Percentiles rank a stretch among this genome's conserved stretches.
Conservation (phyloP, 2,329 filamentous ascomycete genomes). For the Fusarium pseudocircinatum region DNA sequence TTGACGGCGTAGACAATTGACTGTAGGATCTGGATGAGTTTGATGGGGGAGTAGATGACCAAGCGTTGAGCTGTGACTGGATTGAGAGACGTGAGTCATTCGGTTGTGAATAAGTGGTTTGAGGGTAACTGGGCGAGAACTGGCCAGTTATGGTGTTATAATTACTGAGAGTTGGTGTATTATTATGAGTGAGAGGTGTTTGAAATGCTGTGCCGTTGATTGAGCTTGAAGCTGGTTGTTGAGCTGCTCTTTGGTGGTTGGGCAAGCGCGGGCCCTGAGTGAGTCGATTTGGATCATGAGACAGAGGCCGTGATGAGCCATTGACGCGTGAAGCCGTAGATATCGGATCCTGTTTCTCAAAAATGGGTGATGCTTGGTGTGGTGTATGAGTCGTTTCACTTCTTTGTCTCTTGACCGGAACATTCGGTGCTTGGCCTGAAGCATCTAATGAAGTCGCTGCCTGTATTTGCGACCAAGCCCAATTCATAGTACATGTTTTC, state of each 20-base stretch:
- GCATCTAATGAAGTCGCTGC: constrained; percentile 21
- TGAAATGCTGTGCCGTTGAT: neutral
- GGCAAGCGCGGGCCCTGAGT: neutral
- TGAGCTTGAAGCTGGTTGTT: neutral
- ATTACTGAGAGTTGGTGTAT: neutral
- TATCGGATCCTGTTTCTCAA: neutral
- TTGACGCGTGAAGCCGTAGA: neutral
- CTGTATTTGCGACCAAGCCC: constrained; percentile 33
- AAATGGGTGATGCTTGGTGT: neutral
- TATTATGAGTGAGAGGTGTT: neutral
- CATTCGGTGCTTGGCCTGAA: neutral
- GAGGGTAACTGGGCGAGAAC: neutral
- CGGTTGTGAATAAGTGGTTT: neutral
- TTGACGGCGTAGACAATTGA: neutral
- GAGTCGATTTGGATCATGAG: neutral
- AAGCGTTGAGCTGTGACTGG: constrained; percentile 8
- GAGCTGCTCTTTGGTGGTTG: neutral
- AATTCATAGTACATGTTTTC: constrained; percentile 45
- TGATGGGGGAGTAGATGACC: neutral
- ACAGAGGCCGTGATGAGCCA: neutral
- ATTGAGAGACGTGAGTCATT: neutral
- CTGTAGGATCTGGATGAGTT: neutral
- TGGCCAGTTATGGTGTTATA: neutral
- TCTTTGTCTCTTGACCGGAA: constrained; percentile 18
- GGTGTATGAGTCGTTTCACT: neutral